phyloP scores from a whole-genome alignment of 192 early-diverging fungal species.

The Coemansia sp. region DNA sequence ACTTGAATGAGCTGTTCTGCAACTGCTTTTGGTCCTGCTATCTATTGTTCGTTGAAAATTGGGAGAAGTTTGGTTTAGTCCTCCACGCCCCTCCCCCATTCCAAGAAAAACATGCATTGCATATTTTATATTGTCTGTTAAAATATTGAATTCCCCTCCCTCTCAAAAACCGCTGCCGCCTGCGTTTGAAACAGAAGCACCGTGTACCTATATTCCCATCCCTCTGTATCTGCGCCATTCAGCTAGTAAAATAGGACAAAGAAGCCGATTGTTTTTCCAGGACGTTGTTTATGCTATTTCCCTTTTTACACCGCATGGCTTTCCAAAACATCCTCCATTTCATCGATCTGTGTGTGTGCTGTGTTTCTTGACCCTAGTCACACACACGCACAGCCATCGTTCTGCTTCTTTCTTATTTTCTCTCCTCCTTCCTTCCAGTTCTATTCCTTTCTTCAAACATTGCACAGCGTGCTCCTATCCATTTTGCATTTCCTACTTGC shows the following conservation, averaged over 20 bases:
- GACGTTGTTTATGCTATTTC: not conserved
- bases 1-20: not conserved
- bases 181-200: constrained; percentile 9
- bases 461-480: not conserved
- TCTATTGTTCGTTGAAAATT: not conserved
- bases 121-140: not conserved
- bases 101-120: not conserved
- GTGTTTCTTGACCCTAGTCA: not conserved
- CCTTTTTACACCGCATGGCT: not conserved
- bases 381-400: not conserved
- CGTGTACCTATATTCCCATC: not conserved
- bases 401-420: not conserved
- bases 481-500: not conserved
- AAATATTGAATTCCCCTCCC: not conserved
- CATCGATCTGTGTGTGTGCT: not conserved
- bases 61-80: not conserved
- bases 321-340: constrained; percentile 10
- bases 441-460: not conserved
- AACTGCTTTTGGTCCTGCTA: not conserved
- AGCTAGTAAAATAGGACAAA: constrained; percentile 2
- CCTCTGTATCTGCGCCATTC: not conserved
- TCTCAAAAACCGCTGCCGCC: not conserved
- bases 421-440: not conserved
- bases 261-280: constrained; percentile 2
- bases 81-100: not conserved